Evolutionary conservation across 2,329 filamentous ascomycete genomes (phyloP).

Genomic region (Neonectria sp.): DNA sequence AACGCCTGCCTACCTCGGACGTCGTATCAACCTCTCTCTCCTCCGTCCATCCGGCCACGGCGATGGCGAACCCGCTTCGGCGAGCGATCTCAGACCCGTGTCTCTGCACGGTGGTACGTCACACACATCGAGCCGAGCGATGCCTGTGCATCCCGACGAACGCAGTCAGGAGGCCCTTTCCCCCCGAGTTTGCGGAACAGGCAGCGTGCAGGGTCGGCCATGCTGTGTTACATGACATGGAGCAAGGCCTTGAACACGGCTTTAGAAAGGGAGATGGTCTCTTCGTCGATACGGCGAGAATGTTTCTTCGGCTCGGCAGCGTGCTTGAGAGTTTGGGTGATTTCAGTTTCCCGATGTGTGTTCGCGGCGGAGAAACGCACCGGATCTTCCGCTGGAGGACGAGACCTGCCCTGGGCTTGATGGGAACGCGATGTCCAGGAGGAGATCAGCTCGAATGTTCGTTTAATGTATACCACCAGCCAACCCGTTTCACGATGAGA

Average conservation of each 20-base stretch:
- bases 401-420: constrained; percentile 28
- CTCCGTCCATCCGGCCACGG: constrained; percentile 12
- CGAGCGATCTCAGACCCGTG: constrained; percentile 42
- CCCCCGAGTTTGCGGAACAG: constrained; percentile 13
- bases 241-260: constrained; percentile 12
- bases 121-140: constrained; percentile 45
- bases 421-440: constrained; percentile 19
- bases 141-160: constrained; percentile 36
- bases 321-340: constrained; percentile 34
- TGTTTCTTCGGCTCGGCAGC: constrained; percentile 28
- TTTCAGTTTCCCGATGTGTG: constrained; percentile 23
- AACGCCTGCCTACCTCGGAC: constrained; percentile 50
- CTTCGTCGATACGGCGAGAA: constrained; percentile 37
- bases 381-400: constrained; percentile 38
- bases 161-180: constrained; percentile 22
- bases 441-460: background rate
- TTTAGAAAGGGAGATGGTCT: constrained; percentile 1
- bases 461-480: constrained; percentile 21
- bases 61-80: constrained; percentile 22
- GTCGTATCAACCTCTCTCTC: constrained; percentile 15
- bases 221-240: constrained; percentile 30
- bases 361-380: constrained; percentile 30
- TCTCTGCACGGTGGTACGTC: constrained; percentile 41
- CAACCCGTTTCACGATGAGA: background rate
- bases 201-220: constrained; percentile 28